Evolutionary conservation across 139 green algal species (phyloP).

Genomic region (Astrephomene gubernaculifera): DNA sequence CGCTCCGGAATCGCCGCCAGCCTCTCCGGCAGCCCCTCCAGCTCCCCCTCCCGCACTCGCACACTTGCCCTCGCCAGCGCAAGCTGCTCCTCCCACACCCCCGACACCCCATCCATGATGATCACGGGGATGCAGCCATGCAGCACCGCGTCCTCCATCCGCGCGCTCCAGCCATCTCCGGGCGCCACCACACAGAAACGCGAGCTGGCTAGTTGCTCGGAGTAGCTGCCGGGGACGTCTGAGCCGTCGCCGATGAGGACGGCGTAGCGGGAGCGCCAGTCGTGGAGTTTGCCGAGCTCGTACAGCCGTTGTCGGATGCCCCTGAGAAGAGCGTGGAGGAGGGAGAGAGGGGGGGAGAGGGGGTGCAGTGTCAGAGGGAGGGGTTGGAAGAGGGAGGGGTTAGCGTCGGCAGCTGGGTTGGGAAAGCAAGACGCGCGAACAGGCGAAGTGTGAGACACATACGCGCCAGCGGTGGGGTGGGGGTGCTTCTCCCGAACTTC

Average conservation of each 20-base stretch:
- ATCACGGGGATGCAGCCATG: slow-evolving; percentile 78
- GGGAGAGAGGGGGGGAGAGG: too few species aligned
- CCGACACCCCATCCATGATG: slow-evolving; percentile 51
- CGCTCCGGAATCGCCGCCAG: slow-evolving; percentile 50
- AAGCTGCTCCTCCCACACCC: slow-evolving; percentile 50
- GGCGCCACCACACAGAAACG: slow-evolving; percentile 59
- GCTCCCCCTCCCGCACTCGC: slow-evolving; percentile 28
- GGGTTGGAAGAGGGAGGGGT: too few species aligned
- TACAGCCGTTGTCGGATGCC: slow-evolving; percentile 58
- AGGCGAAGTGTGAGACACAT: too few species aligned
- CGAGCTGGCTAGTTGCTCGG: slow-evolving; percentile 39
- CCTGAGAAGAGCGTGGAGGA: slow-evolving; percentile 11
- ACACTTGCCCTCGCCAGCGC: slow-evolving; percentile 34
- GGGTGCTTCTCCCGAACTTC: too few species aligned
- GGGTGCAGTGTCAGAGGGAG: too few species aligned
- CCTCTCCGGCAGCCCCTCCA: slow-evolving; percentile 61
- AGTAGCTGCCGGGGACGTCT: slow-evolving; percentile 44
- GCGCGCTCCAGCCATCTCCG: slow-evolving; percentile 62
- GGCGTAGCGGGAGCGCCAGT: slow-evolving; percentile 36
- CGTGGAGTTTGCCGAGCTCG: slow-evolving; percentile 22
- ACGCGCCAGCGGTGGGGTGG: too few species aligned
- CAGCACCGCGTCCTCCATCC: slow-evolving; percentile 71
- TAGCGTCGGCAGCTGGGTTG: too few species aligned
- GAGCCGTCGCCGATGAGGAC: slow-evolving; percentile 31
- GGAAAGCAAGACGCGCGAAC: too few species aligned